These are phyloP conservation scores for Lipomyces kockii DNA, from an alignment of 805 yeast species.

Conservation along the genomic window DNA sequence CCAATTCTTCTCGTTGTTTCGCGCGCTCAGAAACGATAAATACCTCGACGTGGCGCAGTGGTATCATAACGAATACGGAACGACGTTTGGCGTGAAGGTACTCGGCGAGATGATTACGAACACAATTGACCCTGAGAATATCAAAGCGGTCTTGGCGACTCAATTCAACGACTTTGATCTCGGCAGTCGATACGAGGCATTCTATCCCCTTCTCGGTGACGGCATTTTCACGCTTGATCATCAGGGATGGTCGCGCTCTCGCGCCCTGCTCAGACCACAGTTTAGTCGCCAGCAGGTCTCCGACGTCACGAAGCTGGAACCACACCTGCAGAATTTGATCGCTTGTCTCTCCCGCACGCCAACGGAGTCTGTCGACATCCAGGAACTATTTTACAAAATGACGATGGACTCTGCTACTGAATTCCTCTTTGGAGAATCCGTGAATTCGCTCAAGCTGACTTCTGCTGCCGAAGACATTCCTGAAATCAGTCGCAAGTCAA, in stretches of 20 bases:
- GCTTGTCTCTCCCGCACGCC: slow-evolving; percentile 9
- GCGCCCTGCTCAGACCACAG: slow-evolving; percentile 47
- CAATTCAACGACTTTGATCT: slow-evolving; percentile 44
- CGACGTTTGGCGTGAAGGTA: not conserved
- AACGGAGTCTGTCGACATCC: slow-evolving; percentile 39
- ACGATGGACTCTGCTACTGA: slow-evolving; percentile 46
- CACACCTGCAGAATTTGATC: slow-evolving; percentile 40
- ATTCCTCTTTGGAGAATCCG: slow-evolving; percentile 44
- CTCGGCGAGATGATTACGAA: slow-evolving; percentile 5
- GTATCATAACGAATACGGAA: not conserved
- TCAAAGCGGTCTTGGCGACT: slow-evolving; percentile 44
- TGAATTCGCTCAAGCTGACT: slow-evolving; percentile 34
- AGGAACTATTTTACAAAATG: slow-evolving; percentile 40
- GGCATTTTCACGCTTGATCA: slow-evolving; percentile 48
- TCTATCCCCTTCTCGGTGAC: slow-evolving; percentile 43
- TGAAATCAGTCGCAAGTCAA: slow-evolving; percentile 17
- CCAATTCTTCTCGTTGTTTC: not conserved
- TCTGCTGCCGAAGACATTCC: not conserved
- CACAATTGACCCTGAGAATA: slow-evolving; percentile 43
- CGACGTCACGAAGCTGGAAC: slow-evolving; percentile 38
- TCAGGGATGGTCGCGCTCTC: slow-evolving; percentile 46
- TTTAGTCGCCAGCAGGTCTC: slow-evolving; percentile 44
- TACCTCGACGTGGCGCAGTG: not conserved
- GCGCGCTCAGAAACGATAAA: not conserved
- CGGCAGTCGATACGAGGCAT: slow-evolving; percentile 39